These are phyloP conservation scores for Auricularia auricula-judae DNA, from an alignment of 768 basidiomycete species.

Conservation along the genomic window DNA sequence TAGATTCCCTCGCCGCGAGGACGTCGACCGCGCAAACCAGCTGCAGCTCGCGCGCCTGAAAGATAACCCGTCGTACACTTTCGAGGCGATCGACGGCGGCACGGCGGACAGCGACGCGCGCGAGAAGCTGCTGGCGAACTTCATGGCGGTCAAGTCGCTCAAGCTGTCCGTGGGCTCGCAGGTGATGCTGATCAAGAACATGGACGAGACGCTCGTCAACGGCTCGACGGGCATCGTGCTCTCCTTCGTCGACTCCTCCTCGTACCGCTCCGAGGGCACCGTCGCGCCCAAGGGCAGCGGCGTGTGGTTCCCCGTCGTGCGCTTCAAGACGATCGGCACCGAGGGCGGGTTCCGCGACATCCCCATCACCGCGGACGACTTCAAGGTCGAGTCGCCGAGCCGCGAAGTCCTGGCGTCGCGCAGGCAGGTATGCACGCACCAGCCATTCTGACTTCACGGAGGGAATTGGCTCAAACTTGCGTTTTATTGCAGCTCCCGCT, in stretches of 20 bases:
- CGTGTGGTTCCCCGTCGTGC: slow-evolving; percentile 54
- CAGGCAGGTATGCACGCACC: slow-evolving; percentile 47
- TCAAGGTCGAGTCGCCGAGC: slow-evolving; percentile 78
- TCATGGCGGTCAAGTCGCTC: slow-evolving; percentile 19
- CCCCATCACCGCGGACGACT: slow-evolving; percentile 57
- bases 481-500: slow-evolving; percentile 43
- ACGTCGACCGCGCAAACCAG: slow-evolving; percentile 24
- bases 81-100: slow-evolving; percentile 16
- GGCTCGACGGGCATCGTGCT: slow-evolving; percentile 81
- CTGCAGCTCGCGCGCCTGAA: slow-evolving; percentile 23
- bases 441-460: too few species aligned
- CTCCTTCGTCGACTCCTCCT: slow-evolving; percentile 35
- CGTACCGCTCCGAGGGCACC: slow-evolving; percentile 39
- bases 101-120: slow-evolving; percentile 13
- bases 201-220: background rate
- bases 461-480: too few species aligned
- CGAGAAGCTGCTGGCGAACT: slow-evolving; percentile 19
- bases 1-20: slow-evolving; percentile 19
- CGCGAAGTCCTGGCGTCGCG: slow-evolving; percentile 76
- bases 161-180: slow-evolving; percentile 23
- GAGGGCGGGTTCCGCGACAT: slow-evolving; percentile 31
- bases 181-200: slow-evolving; percentile 29
- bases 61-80: slow-evolving; percentile 20
- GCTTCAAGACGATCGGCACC: slow-evolving; percentile 38
- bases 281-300: slow-evolving; percentile 9